Conservation (phyloP, 441 rosid genomes). For the Populus hybrid region DNA sequence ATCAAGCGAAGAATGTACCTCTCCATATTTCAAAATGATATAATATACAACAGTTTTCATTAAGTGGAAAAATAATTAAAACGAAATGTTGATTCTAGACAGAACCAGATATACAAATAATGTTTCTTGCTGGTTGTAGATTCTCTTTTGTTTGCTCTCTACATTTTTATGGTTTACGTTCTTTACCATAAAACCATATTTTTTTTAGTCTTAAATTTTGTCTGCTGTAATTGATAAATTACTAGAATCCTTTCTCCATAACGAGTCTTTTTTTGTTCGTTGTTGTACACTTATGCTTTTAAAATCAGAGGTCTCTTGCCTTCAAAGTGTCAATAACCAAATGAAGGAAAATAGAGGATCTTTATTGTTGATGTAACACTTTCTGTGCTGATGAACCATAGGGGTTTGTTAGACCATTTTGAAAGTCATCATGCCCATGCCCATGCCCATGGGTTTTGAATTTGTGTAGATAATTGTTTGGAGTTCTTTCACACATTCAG, state of each 20-base stretch:
- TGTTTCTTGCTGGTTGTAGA: conserved; percentile 14
- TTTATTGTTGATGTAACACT: conserved; percentile 28
- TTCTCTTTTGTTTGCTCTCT: neutral
- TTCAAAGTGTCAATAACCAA: conserved; percentile 16
- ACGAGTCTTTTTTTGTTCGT: neutral
- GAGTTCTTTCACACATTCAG: conserved; percentile 77
- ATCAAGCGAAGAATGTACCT: neutral
- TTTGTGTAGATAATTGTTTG: conserved; percentile 67
- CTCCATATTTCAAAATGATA: neutral
- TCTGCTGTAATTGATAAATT: conserved; percentile 5
- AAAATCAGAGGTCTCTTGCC: conserved; percentile 13
- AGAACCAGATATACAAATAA: conserved; percentile 11
- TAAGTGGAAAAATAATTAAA: conserved; percentile 3
- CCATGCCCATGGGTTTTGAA: conserved; percentile 66
- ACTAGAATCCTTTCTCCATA: conserved; percentile 6
- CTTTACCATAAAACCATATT: conserved; percentile 5
- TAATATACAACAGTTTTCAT: neutral
- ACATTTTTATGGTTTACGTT: conserved; percentile 9
- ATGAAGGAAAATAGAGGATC: conserved; percentile 22
- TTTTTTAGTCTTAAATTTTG: conserved; percentile 12
- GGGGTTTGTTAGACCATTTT: conserved; percentile 41
- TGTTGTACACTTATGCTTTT: neutral
- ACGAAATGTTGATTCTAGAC: conserved; percentile 16
- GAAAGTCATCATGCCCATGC: conserved; percentile 46
- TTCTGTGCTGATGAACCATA: conserved; percentile 16